A percentile compares a stretch with the other conserved stretches of the same genome.
Evolutionary conservation across 2,329 filamentous ascomycete species (phyloP).

Genomic region (Paraphoma chrysanthemicola): DNA sequence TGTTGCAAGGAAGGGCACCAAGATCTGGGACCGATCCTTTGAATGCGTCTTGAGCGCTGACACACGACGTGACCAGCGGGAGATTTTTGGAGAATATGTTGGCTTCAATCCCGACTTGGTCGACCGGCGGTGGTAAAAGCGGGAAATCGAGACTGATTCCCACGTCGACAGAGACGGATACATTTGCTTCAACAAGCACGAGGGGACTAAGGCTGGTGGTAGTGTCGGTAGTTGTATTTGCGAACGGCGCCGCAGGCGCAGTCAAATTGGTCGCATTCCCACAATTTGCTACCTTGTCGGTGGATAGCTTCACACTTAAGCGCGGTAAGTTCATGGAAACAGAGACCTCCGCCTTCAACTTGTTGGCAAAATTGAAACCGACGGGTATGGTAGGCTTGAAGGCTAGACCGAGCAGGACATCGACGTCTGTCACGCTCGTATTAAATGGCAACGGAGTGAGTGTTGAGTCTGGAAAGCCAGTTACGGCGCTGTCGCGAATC

Average conservation of each 20-base stretch:
- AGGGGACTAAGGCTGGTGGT: constrained; percentile 17
- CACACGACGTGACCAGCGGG: constrained; percentile 27
- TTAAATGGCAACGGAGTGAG: constrained; percentile 44
- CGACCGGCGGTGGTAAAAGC: constrained; percentile 22
- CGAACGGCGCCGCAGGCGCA: not conserved
- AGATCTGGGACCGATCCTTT: not conserved
- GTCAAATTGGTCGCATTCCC: constrained; percentile 10
- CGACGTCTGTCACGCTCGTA: constrained; percentile 32
- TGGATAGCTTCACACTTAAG: constrained; percentile 36
- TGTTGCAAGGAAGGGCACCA: not conserved
- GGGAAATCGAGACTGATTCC: constrained; percentile 28
- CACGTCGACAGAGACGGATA: constrained; percentile 29
- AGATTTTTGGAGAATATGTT: constrained; percentile 31
- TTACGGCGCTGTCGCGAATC: constrained; percentile 28
- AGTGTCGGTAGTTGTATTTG: constrained; percentile 6
- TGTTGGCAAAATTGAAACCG: constrained; percentile 42
- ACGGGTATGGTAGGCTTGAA: constrained; percentile 45
- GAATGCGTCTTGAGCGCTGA: constrained; percentile 4
- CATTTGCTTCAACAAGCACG: constrained; percentile 33
- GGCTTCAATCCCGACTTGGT: constrained; percentile 13
- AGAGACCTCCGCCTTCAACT: constrained; percentile 33
- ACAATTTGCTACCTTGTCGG: constrained; percentile 27
- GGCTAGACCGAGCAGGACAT: constrained; percentile 35
- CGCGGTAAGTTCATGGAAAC: constrained; percentile 42
- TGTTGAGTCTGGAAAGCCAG: constrained; percentile 36